These are phyloP conservation scores for Acer saccharum DNA, from an alignment of 345 rosid species.

Conservation along the genomic window DNA sequence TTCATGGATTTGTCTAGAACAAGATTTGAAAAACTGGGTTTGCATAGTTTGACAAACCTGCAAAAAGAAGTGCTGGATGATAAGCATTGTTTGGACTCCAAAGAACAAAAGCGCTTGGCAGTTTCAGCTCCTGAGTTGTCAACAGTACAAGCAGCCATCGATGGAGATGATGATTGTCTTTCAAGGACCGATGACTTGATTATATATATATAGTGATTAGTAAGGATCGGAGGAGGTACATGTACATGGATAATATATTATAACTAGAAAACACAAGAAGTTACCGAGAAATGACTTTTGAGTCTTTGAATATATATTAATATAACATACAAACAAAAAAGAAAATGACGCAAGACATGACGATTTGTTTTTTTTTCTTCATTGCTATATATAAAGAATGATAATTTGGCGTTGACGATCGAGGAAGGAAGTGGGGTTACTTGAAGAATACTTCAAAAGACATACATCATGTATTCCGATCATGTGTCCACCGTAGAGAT, in stretches of 20 bases:
- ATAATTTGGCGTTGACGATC: neutral
- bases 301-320: too few species aligned
- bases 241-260: neutral
- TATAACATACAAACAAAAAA: neutral
- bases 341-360: neutral
- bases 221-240: too few species aligned
- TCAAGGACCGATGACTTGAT: too few species aligned
- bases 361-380: too few species aligned
- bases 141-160: constrained; percentile 21
- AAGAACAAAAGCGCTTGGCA: neutral
- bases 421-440: too few species aligned
- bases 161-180: too few species aligned
- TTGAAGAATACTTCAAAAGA: too few species aligned
- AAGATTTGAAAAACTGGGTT: constrained; percentile 15
- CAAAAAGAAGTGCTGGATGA: neutral
- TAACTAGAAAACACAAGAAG: neutral
- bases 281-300: neutral
- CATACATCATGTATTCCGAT: too few species aligned
- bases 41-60: constrained; percentile 13
- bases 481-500: too few species aligned
- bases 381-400: neutral
- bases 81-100: neutral
- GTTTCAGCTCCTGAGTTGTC: neutral
- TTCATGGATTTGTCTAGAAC: neutral
- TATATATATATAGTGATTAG: too few species aligned